Conservation (phyloP, 768 basidiomycete species). For the Mycena indigotica region DNA sequence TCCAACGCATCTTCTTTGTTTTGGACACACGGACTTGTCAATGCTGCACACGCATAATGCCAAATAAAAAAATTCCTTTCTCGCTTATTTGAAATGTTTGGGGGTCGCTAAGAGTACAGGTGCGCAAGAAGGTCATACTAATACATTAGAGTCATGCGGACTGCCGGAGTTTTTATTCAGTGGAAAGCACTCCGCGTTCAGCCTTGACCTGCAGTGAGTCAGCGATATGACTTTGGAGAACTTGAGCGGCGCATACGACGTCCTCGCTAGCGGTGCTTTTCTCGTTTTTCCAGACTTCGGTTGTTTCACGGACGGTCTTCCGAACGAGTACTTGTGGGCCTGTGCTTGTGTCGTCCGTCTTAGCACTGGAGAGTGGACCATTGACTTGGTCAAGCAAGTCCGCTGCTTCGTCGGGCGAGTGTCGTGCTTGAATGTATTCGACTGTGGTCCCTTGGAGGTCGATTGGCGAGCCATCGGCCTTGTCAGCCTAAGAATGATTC, state of each 20-base stretch:
- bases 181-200: constrained; percentile 25
- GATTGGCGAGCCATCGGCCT: constrained; percentile 26
- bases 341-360: constrained; percentile 28
- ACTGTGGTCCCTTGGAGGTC: constrained; percentile 47
- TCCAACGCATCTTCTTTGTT: constrained; percentile 11
- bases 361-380: constrained; percentile 45
- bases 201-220: constrained; percentile 29
- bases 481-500: constrained; percentile 44
- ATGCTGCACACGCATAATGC: no score
- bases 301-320: constrained; percentile 28
- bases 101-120: constrained; percentile 6
- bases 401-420: constrained; percentile 41
- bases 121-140: constrained; percentile 5
- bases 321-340: constrained; percentile 28
- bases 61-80: constrained; percentile 18
- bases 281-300: constrained; percentile 21
- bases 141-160: constrained; percentile 7
- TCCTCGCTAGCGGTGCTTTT: constrained; percentile 36
- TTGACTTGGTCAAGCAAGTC: constrained; percentile 46
- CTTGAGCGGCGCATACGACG: constrained; percentile 25
- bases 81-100: no score
- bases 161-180: constrained; percentile 5
- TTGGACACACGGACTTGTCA: constrained; percentile 22
- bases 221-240: background rate
- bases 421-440: constrained; percentile 42